These are phyloP conservation scores for Suillus decipiens DNA, from an alignment of 768 basidiomycete species.

Conservation along the genomic window DNA sequence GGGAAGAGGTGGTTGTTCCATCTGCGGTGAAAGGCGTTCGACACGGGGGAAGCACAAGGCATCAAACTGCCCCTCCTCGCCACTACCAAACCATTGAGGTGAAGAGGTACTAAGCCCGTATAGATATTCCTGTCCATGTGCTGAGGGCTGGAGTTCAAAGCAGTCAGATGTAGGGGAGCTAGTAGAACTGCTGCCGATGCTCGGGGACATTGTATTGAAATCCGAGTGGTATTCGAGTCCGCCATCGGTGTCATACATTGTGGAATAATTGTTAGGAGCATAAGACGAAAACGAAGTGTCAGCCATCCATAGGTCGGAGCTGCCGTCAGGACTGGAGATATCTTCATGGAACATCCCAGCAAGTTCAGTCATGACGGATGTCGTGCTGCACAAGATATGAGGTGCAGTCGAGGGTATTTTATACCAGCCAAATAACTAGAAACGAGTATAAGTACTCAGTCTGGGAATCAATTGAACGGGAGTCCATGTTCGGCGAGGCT, in stretches of 20 bases:
- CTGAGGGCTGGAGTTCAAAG: slow-evolving; percentile 6
- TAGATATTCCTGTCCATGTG: slow-evolving; percentile 3
- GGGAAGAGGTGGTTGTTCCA: slow-evolving; percentile 13
- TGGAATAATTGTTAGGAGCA: slow-evolving; percentile 2
- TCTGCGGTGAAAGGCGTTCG: neutral
- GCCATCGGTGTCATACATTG: neutral
- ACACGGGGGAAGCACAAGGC: neutral
- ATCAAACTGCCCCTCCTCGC: neutral
- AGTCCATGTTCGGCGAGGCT: neutral
- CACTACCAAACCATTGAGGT: neutral
- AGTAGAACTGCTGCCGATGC: slow-evolving; percentile 6
- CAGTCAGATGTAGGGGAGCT: neutral
- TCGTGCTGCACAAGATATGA: neutral
- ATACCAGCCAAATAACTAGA: neutral
- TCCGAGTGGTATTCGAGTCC: slow-evolving; percentile 1
- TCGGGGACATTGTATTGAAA: slow-evolving; percentile 10
- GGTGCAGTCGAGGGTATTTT: neutral
- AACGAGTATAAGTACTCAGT: slow-evolving; percentile 2
- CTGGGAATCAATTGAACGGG: slow-evolving; percentile 3
- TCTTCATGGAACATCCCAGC: neutral
- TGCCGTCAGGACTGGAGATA: neutral
- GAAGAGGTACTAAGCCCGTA: neutral
- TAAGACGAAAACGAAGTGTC: neutral
- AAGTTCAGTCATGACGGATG: neutral
- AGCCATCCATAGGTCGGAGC: slow-evolving; percentile 4